Base-by-base conservation (phyloP, 2,329 filamentous ascomycete species). In the Ramularia endophylla region DNA sequence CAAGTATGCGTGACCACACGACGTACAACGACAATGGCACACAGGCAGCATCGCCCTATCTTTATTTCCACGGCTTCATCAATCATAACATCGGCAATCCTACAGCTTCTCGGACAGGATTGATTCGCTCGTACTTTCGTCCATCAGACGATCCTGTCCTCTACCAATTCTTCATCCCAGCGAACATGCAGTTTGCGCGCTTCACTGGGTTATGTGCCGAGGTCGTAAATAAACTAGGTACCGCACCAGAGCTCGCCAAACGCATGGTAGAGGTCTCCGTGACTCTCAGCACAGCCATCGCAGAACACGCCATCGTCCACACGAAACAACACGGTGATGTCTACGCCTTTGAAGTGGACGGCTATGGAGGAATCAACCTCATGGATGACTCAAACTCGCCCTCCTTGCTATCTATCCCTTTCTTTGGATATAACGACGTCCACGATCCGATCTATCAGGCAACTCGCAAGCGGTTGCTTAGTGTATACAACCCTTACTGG, bases 351-450 rank as follows among this genome's bases (percentile, higher is more conserved):
- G 68, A 71, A 47, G 57, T 71, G 18, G 68, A 71, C 40, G 68
- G 68, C 9, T 71, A 63, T 47, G 66, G 41, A 11, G 41, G 44
- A 15, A 52, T 56, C 38, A 80, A 75, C 46, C 65, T 81, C 31
- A 83, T 84, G 80, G 81, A 84, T 52, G 81, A 84, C 33, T 79
- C 81, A 27, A 84, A 84, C 46, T 76, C 84, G 35, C 81, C 81
- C 0, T 80, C 74, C n/a, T 70, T 85, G 2, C 70, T 85, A 3
- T 50, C 47, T 12, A 36, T 41, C 4, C 40, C 44, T 8, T 38
- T 50, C 25, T 50, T 50, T 28, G 43, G 43, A 9, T 50, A 40
- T 19, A 33, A 44, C 8, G 39, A 47, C 22, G 32, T 40, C 16
- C 51, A 61, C 12, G 62, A 69, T 27, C 41, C 50, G 0, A 61